Base-by-base conservation (phyloP, 371 early-diverging fungal species). In the Lichtheimia ramosa region DNA sequence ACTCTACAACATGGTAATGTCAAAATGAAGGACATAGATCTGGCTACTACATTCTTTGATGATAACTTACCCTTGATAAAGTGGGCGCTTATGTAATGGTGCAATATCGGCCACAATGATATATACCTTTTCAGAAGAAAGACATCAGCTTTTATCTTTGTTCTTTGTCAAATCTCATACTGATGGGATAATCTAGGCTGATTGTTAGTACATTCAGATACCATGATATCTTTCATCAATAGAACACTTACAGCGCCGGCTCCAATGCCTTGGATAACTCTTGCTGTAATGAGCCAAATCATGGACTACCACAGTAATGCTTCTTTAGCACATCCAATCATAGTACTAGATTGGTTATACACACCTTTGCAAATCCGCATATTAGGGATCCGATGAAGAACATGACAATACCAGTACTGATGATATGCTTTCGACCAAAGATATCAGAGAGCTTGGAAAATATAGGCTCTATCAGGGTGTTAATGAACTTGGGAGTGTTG, bases 361-460 rank as follows among this genome's bases (percentile, higher is more conserved):
- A 59, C 59, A 74, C 75, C 51, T 66, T 42, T 12, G 76, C 62
- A 10, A 73, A 82, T 28, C 83, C 92, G 67, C 88, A 87, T 0
- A 84, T 43, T n/a, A 82, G 34, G 5, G 85, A 85, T 2, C 86
- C 89, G 42, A 85, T 40, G 43, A 81, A 65, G 65, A 92, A 92
- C 21, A 86, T 52, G 24, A 58, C 43, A 42, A 86, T 75, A 24
- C 86, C 82, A 49, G 75, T 56, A 15, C 88, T 58, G 43, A 85
- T 67, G 23, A 82, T 80, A 46, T 68, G 54, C 65, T 88, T 89
- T 5, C 89, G 82, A n/a, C 90, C 92, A 68, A 89, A 90, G 63
- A 90, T 87, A 59, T 89, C 88, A 10, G 88, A 79, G 52, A 87
- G 66, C 58, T 85, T 81, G 10, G 87, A 74, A 59, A 84, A 86